Conservation (phyloP, 805 yeast species). For the Novakomyces olei region DNA sequence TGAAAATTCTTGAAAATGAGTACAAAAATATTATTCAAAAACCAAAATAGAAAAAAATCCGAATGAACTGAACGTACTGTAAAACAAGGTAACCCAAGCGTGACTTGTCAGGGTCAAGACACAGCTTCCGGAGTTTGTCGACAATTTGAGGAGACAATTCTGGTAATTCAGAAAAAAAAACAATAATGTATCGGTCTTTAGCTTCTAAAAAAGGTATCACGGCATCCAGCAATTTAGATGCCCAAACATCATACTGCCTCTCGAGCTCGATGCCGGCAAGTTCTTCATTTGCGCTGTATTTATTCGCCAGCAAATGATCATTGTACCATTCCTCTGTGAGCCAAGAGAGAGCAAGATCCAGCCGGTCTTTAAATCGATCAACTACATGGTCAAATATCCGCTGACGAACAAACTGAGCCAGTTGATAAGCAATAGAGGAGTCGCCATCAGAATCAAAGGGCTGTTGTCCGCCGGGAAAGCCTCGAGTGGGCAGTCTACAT, state of each 20-base stretch:
- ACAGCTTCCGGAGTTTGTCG: slow-evolving; percentile 41
- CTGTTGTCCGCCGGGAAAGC: slow-evolving; percentile 20
- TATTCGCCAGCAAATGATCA: slow-evolving; percentile 24
- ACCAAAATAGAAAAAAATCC: background rate
- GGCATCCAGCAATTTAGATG: slow-evolving; percentile 48
- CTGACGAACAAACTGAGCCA: slow-evolving; percentile 41
- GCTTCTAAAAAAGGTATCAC: slow-evolving; percentile 69
- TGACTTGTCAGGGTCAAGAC: slow-evolving; percentile 67
- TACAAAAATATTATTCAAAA: too few relatives aligned
- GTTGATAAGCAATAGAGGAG: slow-evolving; percentile 13
- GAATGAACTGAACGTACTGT: slow-evolving; percentile 21
- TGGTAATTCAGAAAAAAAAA: slow-evolving; percentile 76
- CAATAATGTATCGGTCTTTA: slow-evolving; percentile 55
- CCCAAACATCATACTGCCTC: slow-evolving; percentile 44
- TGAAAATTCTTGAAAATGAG: too few relatives aligned
- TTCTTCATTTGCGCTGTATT: slow-evolving; percentile 8
- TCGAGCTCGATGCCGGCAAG: slow-evolving; percentile 13
- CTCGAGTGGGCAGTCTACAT: slow-evolving; percentile 65
- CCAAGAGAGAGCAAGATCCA: slow-evolving; percentile 75
- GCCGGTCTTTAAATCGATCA: slow-evolving; percentile 44
- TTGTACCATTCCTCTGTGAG: slow-evolving; percentile 83
- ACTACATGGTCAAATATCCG: slow-evolving; percentile 52
- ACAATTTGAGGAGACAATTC: slow-evolving; percentile 41
- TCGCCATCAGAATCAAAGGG: slow-evolving; percentile 3
- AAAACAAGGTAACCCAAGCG: slow-evolving; percentile 64